Evolutionary conservation across 805 yeast species (phyloP), one percentile per base, ranked within the genome.

Genomic region (Starmerella cellae): DNA sequence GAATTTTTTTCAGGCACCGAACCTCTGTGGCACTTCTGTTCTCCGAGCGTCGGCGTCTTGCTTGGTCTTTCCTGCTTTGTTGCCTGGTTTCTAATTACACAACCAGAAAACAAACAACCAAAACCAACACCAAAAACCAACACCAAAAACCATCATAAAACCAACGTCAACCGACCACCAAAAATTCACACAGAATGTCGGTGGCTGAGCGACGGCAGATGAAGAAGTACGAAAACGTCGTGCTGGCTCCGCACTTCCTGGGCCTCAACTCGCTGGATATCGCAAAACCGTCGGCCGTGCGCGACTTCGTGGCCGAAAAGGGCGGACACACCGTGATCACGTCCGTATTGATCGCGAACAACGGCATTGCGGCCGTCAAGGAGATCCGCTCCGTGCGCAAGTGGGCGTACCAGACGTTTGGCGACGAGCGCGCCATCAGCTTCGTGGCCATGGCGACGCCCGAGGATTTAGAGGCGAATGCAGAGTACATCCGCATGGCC

Each of bases 401-500:
- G 70, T 91, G 99, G 99, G 87, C 98, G 21, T 91, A 91, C 64
- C 97, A 91, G 63, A 85, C 96, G n/a, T 91, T 91, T 66, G 95
- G 95, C 49, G 79, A 93, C 59, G 97, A 91, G 63, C 74, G 82
- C 59, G 84, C 94, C 43, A 82, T 91, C 51, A 83, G 82, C 55
- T 93, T 91, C 60, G 91, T 88, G 28, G 97, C 82, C 33, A 91
- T 91, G 99, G 97, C 98, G 45, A 91, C 99, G 18, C 98, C 98
- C n/a, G 99, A 91, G 63, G 99, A 91, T 68, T 67, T 91, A 54
- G 85, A 74, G 54, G 95, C 96, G 48, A 93, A 93, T 56, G 93
- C 98, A 19, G 99, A 91, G 62, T 91, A 91, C 63, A 84, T 91
- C 59, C 75, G 97, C 63, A 88, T 91, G 97, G 98, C 98, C 35